A percentile compares a stretch with the other conserved stretches of the same genome.
Conservation (phyloP, 495 filamentous ascomycete genomes). For the Bryoglossum gracile region DNA sequence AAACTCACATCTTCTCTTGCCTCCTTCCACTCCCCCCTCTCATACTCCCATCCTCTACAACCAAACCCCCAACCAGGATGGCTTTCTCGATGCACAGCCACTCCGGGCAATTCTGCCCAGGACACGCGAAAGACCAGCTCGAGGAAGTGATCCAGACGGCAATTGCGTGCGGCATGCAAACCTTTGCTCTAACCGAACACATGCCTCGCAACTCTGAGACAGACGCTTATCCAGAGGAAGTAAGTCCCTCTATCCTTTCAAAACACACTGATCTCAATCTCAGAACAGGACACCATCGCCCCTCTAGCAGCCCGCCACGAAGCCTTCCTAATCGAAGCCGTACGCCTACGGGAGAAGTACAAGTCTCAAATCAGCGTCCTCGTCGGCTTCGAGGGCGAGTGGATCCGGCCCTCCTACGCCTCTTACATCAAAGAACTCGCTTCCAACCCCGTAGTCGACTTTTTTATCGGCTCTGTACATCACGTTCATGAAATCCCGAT, state of each 20-base stretch:
- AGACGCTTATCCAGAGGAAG: conserved; percentile 93
- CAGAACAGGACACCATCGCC: conserved; percentile 27
- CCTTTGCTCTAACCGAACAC: conserved; percentile 92
- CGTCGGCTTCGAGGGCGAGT: conserved; percentile 89
- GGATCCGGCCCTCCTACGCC: conserved; percentile 65
- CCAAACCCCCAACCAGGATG: conserved; percentile 43
- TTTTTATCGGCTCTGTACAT: conserved; percentile 88
- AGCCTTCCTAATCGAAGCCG: conserved; percentile 63
- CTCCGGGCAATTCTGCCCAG: conserved; percentile 91
- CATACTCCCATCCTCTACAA: background rate
- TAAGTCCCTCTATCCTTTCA: conserved; percentile 28
- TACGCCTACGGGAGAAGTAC: conserved; percentile 63
- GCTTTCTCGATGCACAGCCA: conserved; percentile 98
- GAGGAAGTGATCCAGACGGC: conserved; percentile 78
- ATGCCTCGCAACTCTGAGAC: conserved; percentile 68
- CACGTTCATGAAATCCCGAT: conserved; percentile 82
- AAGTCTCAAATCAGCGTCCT: conserved; percentile 65
- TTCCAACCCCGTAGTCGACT: conserved; percentile 59
- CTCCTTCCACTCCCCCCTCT: background rate
- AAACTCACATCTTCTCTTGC: background rate
- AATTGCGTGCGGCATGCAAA: conserved; percentile 67
- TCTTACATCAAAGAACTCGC: conserved; percentile 52
- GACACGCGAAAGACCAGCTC: conserved; percentile 76
- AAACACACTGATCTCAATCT: conserved; percentile 24
- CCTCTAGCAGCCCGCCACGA: conserved; percentile 50